Evolutionary conservation across 148 eudicot genomes (phyloP), one percentile per base, ranked within the genome.

Genomic region (Cornus florida): DNA sequence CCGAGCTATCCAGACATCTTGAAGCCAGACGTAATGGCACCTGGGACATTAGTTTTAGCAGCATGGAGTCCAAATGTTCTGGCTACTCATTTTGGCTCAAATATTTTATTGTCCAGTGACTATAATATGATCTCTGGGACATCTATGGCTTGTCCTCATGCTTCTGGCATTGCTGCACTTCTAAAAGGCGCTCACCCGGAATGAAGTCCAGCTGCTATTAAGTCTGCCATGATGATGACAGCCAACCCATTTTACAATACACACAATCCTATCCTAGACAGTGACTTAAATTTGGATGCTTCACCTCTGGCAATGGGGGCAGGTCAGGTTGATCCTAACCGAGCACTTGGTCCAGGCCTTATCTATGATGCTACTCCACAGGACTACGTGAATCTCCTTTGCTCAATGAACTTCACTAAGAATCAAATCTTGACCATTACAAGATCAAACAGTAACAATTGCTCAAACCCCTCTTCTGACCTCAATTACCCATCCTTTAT

Each of bases 1-100:
- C 67, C 48, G 7, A 81, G 74, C 70, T 83, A 75, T 60, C 83
- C 77, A 3, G 80, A 80, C 50, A 75, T 86, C 35, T 19, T 86
- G 62, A 86, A 83, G 78, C 88, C 86, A 0, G 88, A 86, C n/a
- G 32, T 86, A 23, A 74, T 78, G 79, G 88, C 88, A 8, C 88
- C 88, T 0, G 88, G 88, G 13, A 72, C 85, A 5, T 48, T 83
- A 17, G 79, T 86, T 38, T 46, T 86, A 67, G 88, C 86, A 17
- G 68, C 85, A 16, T 75, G 69, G 65, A 46, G 38, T 17, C 82
- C 86, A 17, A 10, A 72, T 38, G 20, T 0, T 7, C 5, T 2
- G 0, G 56, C 28, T 38, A 60, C 77, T n/a, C 0, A 0, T 7
- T 69, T 85, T 22, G 83, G 83, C 1, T 13, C 20, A 0, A 31